Evolutionary conservation across 345 rosid genomes (phyloP).

Genomic region (Orychophragmus violaceus): DNA sequence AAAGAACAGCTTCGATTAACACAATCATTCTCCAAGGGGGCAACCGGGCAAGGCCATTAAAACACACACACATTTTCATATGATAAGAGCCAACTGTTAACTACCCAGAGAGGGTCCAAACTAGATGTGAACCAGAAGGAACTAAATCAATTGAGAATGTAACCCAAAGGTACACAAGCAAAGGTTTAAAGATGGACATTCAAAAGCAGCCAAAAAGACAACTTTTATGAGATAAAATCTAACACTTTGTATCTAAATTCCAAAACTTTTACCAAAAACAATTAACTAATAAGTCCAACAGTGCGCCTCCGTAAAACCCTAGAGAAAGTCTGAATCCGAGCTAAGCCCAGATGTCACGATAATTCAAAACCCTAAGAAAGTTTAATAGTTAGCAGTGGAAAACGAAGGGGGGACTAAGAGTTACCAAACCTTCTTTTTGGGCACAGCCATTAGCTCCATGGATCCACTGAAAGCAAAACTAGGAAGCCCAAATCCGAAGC

Average conservation of each 20-base stretch:
- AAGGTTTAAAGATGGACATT: neutral
- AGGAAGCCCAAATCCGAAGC: constrained; percentile 37
- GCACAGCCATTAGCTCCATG: constrained; percentile 97
- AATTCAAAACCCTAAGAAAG: neutral
- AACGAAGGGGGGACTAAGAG: neutral
- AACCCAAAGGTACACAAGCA: neutral
- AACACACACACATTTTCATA: neutral
- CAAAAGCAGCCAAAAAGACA: neutral
- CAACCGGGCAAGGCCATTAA: neutral
- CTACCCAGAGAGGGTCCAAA: neutral
- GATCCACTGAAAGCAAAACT: constrained; percentile 44
- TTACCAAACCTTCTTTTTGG: constrained; percentile 53
- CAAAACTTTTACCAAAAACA: neutral
- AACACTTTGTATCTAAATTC: neutral
- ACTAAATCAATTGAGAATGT: neutral
- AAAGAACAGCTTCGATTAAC: neutral
- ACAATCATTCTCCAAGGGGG: neutral
- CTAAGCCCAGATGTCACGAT: neutral
- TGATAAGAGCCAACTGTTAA: neutral
- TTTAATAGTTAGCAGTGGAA: neutral
- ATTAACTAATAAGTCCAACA: neutral
- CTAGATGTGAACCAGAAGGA: neutral
- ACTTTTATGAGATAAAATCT: neutral
- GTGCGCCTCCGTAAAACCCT: constrained; percentile 3
- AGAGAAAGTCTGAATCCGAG: neutral